phyloP scores from a whole-genome alignment of 768 basidiomycete genomes.

The Kwoniella pini region DNA sequence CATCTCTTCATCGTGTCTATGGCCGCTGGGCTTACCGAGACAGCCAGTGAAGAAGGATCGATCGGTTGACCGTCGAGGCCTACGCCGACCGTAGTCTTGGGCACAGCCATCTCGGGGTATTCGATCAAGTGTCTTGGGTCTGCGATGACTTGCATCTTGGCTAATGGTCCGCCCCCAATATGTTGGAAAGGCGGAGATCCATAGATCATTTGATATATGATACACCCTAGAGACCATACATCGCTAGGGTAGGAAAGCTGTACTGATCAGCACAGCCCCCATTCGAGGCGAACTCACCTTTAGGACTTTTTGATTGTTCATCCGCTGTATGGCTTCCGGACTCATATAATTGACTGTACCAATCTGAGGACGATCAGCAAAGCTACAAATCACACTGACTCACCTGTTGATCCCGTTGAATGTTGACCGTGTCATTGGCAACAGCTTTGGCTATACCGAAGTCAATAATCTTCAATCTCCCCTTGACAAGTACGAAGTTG shows the following conservation, averaged over 20 bases:
- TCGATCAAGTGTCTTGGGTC: slow-evolving; percentile 73
- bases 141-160: slow-evolving; percentile 92
- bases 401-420: slow-evolving; percentile 93
- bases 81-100: slow-evolving; percentile 44
- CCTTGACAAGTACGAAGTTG: slow-evolving; percentile 94
- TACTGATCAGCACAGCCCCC: not conserved
- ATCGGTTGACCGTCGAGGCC: slow-evolving; percentile 55
- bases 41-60: slow-evolving; percentile 68
- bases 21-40: slow-evolving; percentile 71
- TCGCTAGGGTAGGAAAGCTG: slow-evolving; percentile 86
- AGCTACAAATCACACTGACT: slow-evolving; percentile 11
- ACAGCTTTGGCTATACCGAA: slow-evolving; percentile 99
- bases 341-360: slow-evolving; percentile 99
- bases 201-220: slow-evolving; percentile 98
- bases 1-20: slow-evolving; percentile 81
- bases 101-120: slow-evolving; percentile 63
- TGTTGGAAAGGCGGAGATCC: slow-evolving; percentile 89
- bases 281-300: slow-evolving; percentile 60
- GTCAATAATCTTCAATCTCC: slow-evolving; percentile 94
- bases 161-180: slow-evolving; percentile 63
- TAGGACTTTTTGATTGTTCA: slow-evolving; percentile 72
- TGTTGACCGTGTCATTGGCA: slow-evolving; percentile 97
- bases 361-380: slow-evolving; percentile 60
- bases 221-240: slow-evolving; percentile 97
- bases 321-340: slow-evolving; percentile 84